Evolutionary conservation across 768 basidiomycete genomes (phyloP).

Genomic region (Mycena galericulata): DNA sequence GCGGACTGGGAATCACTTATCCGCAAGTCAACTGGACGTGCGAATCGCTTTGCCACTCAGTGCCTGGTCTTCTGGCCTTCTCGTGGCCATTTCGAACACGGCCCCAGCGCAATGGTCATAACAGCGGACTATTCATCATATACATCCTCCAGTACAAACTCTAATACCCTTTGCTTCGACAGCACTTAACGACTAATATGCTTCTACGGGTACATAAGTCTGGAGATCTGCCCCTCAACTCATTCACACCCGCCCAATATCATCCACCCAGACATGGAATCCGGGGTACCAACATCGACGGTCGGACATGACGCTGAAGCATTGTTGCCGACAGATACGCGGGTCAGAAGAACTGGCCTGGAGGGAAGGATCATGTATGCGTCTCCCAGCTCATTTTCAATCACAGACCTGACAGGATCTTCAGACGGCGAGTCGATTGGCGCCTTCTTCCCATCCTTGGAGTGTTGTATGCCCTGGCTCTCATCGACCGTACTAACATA

Average conservation of each 20-base stretch:
- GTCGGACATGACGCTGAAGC: slow-evolving; percentile 23
- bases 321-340: slow-evolving; percentile 15
- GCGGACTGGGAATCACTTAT: slow-evolving; percentile 13
- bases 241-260: slow-evolving; percentile 9
- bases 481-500: slow-evolving; percentile 57
- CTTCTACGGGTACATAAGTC: slow-evolving; percentile 25
- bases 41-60: slow-evolving; percentile 21
- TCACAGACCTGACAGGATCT: slow-evolving; percentile 7
- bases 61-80: slow-evolving; percentile 28
- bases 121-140: slow-evolving; percentile 20
- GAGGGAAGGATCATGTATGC: slow-evolving; percentile 31
- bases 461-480: slow-evolving; percentile 51
- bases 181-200: slow-evolving; percentile 31
- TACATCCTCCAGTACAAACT: slow-evolving; percentile 24
- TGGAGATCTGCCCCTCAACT: slow-evolving; percentile 12
- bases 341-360: slow-evolving; percentile 4
- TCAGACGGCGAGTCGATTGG: slow-evolving; percentile 54
- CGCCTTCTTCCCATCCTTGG: slow-evolving; percentile 55
- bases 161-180: slow-evolving; percentile 30
- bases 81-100: slow-evolving; percentile 18
- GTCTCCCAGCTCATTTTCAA: background rate
- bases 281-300: slow-evolving; percentile 3
- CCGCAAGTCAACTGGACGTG: slow-evolving; percentile 31
- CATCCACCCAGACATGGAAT: slow-evolving; percentile 9
- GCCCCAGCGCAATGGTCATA: slow-evolving; percentile 12